Base-by-base conservation (phyloP, 345 rosid genomes). In the Hypericum perforatum region DNA sequence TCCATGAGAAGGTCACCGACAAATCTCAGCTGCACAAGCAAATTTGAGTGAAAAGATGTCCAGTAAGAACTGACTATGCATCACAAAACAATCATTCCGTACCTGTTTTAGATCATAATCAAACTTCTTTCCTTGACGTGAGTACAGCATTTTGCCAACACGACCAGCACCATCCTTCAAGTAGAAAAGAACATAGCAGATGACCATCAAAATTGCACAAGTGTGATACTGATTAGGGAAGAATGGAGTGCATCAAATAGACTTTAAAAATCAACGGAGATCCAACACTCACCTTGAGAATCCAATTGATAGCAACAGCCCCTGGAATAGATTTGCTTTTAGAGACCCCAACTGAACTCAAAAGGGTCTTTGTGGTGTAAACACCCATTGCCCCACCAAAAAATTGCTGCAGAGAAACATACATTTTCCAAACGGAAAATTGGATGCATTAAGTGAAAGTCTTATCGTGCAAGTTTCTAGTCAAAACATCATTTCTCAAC, bases 311-410 rank as follows among this genome's bases (percentile, higher is more conserved):
- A 50, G 98, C 97, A 54, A 92, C 85, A 29, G 98, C 97, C 32
- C 91, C 98, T 16, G 95, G 79, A 16, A 86, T 70, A 54, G 94
- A 77, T 41, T 63, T 70, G 70, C 76, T 84, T 65, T 75, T 70
- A 42, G 98, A 84, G 57, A 83, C 77, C 54, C 98, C 98, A 67
- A 92, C 95, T 7, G 98, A 85, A 69, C 52, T 85, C 64, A 92
- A 59, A 72, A 92, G 95, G 7, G 94, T 78, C 67, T 82, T 94
- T 29, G 98, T 92, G 5, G 98, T 92, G 79, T 88, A 92, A 54
- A 92, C 98, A 58, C 95, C 89, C 82, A 92, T 92, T 16, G 98
- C 97, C 70, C 98, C 98, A 51, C 98, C 98, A 63, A 92, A 92
- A 89, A 92, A 92, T 62, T 91, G 88, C 96, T 91, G 32, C 32